Evolutionary conservation across 1,139 yeast species (phyloP).

Genomic region (Nadsonia starkeyi-henricii): DNA sequence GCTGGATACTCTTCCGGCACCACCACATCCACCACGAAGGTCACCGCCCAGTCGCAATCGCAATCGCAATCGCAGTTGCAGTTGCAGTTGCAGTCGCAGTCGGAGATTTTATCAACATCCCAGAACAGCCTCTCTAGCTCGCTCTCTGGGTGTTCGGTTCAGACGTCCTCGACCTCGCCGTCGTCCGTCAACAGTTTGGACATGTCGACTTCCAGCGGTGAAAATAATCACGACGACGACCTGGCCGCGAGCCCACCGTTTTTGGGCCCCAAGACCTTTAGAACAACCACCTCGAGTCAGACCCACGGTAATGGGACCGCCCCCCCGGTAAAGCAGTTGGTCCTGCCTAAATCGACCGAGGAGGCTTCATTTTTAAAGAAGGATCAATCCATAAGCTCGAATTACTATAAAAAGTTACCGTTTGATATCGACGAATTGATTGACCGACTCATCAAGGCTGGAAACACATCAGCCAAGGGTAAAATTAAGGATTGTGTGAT

Average conservation of each 20-base stretch:
- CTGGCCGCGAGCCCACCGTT: not conserved
- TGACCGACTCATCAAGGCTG: constrained; percentile 13
- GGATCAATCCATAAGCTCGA: constrained; percentile 3
- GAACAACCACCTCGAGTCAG: not conserved
- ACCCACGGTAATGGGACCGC: constrained; percentile 6
- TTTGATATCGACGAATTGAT: constrained; percentile 12
- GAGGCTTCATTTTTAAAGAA: constrained; percentile 6
- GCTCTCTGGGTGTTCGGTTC: not conserved
- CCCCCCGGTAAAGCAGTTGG: constrained; percentile 5
- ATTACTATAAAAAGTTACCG: constrained; percentile 3
- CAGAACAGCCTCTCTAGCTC: not conserved
- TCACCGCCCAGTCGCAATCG: too few relatives aligned
- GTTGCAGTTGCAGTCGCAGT: too few relatives aligned
- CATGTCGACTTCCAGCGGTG: not conserved
- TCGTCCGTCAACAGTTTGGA: not conserved
- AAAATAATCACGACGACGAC: not conserved
- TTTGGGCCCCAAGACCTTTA: not conserved
- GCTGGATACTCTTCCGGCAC: too few relatives aligned
- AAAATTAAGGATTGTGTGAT: not conserved
- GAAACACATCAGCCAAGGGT: constrained; percentile 8
- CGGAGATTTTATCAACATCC: not conserved
- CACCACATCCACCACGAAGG: too few relatives aligned
- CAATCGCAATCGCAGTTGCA: too few relatives aligned
- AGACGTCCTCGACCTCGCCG: not conserved
- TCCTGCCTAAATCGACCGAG: constrained; percentile 3